A percentile compares a stretch with the other conserved stretches of the same genome.
Conservation (phyloP, 2,329 filamentous ascomycete species). For the Diaporthe destruens region DNA sequence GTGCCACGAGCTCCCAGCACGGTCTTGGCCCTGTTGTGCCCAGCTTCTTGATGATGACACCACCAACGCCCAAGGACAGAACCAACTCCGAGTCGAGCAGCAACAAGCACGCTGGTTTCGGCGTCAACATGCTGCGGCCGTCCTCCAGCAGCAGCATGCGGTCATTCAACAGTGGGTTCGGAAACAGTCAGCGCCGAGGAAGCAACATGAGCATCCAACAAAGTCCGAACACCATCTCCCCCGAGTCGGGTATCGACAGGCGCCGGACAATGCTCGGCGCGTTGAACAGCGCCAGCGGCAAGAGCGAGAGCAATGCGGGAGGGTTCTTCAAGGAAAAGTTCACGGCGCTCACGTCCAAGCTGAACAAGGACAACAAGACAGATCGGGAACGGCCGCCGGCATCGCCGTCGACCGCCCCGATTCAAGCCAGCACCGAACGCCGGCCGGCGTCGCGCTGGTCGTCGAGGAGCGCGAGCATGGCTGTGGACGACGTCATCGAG, state of each 20-base stretch:
- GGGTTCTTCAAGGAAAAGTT: conserved; percentile 44
- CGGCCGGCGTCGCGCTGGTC: conserved; percentile 40
- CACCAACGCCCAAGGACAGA: conserved; percentile 55
- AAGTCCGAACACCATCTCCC: conserved; percentile 16
- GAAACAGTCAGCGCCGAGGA: conserved; percentile 39
- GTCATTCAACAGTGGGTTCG: conserved; percentile 43
- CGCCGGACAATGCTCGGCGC: conserved; percentile 39
- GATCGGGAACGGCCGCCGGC: conserved; percentile 12
- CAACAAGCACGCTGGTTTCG: conserved; percentile 41
- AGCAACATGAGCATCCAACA: conserved; percentile 40
- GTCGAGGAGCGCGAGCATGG: conserved; percentile 41
- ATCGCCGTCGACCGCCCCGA: conserved; percentile 8
- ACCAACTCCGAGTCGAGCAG: conserved; percentile 38
- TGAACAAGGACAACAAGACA: conserved; percentile 49
- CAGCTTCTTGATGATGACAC: conserved; percentile 61
- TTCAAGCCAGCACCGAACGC: conserved; percentile 46
- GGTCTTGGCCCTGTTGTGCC: conserved; percentile 50
- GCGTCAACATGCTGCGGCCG: conserved; percentile 44
- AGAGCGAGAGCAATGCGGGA: conserved; percentile 42
- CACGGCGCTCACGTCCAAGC: conserved; percentile 45
- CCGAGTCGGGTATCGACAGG: conserved; percentile 31
- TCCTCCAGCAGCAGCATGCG: conserved; percentile 45
- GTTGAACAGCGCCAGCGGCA: conserved; percentile 40
- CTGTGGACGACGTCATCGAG: conserved; percentile 39
- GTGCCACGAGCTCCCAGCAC: conserved; percentile 47